Conservation (phyloP, 371 early-diverging fungal genomes). For the Lichtheimia hyalospora region DNA sequence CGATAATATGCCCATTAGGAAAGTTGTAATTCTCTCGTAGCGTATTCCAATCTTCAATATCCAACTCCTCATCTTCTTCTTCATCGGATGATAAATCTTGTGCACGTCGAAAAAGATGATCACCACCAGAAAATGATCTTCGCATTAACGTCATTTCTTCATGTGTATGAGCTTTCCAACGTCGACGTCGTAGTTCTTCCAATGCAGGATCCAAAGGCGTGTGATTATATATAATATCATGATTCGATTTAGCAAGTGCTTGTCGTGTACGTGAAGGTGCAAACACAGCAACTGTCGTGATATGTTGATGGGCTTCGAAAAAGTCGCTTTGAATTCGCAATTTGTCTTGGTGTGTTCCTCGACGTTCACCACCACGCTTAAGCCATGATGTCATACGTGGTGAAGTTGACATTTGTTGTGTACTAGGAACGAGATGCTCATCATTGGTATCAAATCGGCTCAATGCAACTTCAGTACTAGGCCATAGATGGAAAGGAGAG, state of each 20-base stretch:
- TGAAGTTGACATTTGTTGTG: not conserved
- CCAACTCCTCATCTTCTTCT: conserved; percentile 7
- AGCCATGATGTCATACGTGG: conserved; percentile 13
- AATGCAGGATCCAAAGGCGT: conserved; percentile 20
- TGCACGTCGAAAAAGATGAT: not conserved
- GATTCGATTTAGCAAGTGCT: conserved; percentile 52
- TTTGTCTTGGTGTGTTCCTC: conserved; percentile 25
- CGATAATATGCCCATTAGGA: conserved; percentile 61
- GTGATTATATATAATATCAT: conserved; percentile 42
- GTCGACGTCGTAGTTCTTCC: conserved; percentile 2
- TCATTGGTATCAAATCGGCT: conserved; percentile 10
- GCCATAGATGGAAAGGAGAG: conserved; percentile 37
- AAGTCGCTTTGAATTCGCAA: conserved; percentile 35
- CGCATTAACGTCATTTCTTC: conserved; percentile 9
- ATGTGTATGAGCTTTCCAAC: conserved; percentile 4
- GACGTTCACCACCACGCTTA: conserved; percentile 19
- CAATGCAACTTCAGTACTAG: conserved; percentile 17
- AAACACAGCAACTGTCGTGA: conserved; percentile 60
- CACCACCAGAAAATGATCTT: conserved; percentile 12
- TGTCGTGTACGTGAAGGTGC: conserved; percentile 62
- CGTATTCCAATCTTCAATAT: conserved; percentile 4
- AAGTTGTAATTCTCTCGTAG: conserved; percentile 23
- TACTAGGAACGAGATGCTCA: not conserved
- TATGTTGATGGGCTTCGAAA: conserved; percentile 52
- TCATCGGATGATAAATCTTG: conserved; percentile 19